Base-by-base conservation (phyloP, 78 protist genomes). In the Capsaspora owczarzaki region DNA sequence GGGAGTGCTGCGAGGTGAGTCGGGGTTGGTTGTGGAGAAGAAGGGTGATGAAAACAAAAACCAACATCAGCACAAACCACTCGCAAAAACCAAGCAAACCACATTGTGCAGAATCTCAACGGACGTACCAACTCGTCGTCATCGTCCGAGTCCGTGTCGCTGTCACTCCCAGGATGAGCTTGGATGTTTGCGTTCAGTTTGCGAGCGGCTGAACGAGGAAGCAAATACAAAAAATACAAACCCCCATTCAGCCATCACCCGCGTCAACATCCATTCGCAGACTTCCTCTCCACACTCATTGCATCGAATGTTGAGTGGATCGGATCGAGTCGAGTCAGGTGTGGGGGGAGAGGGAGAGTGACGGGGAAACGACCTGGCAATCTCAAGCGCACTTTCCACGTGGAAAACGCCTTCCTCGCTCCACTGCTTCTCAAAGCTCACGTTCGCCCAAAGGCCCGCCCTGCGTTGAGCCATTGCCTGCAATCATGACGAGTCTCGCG, bases 71-170 rank as follows among this genome's bases (percentile, higher is more conserved):
- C 43, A 23, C 1, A 4, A 2, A 4, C 31, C 19, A 49, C 47
- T 12, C 41, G 31, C 29, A 3, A 3, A 41, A 0, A 4, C 22
- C 75, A 14, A 23, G 49, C 6, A 14, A 61, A 1, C 47, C 27
- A 19, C 20, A 16, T 3, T 4, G 6, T 2, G 31, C 35, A 14
- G 12, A 6, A 20, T 1, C 22, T 33, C 19, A 6, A 31, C n/a
- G 49, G 27, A 69, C 31, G 47, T 40, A 47, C 0, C 19, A 6
- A 33, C 46, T 19, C 61, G 29, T n/a, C 43, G 41, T 19, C 61
- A 31, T 42, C 74, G 74, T 69, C 74, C 5, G 22, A 5, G 74
- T 69, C 41, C 43, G 37, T 69, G 53, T 53, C 81, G 31, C 61
- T 77, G 43, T 60, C 69, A 31, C 35, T 43, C 14, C 25, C 81